Conservation (phyloP, 371 early-diverging fungal genomes). For the Entomophthora muscae region DNA sequence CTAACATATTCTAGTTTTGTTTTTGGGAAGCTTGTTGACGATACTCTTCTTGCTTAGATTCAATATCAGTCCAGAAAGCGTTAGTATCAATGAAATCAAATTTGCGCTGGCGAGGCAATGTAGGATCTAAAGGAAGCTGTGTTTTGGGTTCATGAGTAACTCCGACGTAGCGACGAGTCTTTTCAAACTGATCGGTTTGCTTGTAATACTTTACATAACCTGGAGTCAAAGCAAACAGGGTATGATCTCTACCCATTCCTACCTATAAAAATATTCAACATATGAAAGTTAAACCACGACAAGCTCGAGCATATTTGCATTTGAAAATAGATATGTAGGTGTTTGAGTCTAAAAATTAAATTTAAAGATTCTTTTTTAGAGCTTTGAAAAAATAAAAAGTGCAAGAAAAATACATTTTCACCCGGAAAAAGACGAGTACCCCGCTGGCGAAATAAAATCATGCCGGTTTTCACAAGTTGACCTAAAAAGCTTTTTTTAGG, state of each 20-base stretch:
- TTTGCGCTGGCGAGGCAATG: slow-evolving; percentile 47
- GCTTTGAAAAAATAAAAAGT: too few species aligned
- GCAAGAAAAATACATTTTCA: slow-evolving; percentile 57
- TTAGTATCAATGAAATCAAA: slow-evolving; percentile 50
- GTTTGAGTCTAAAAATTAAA: too few species aligned
- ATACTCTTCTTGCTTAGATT: slow-evolving; percentile 5
- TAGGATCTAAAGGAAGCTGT: slow-evolving; percentile 37
- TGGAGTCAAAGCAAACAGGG: slow-evolving; percentile 57
- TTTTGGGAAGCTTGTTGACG: not conserved
- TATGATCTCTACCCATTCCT: slow-evolving; percentile 83
- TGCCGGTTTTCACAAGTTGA: slow-evolving; percentile 64
- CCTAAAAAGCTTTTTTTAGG: too few species aligned
- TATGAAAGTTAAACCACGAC: too few species aligned
- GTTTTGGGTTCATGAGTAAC: slow-evolving; percentile 46
- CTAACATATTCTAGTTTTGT: too few species aligned
- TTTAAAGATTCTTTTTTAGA: too few species aligned
- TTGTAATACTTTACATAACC: slow-evolving; percentile 78
- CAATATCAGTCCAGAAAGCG: slow-evolving; percentile 16
- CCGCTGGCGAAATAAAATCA: slow-evolving; percentile 83
- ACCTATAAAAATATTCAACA: slow-evolving; percentile 26
- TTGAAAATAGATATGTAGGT: too few species aligned
- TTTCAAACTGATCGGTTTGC: slow-evolving; percentile 34
- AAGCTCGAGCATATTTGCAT: too few species aligned
- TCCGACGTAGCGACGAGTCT: slow-evolving; percentile 58
- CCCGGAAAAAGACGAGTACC: slow-evolving; percentile 86